These are phyloP conservation scores for Phoenix dactylifera DNA, from an alignment of 176 grass and related monocot genomes.

Conservation along the genomic window DNA sequence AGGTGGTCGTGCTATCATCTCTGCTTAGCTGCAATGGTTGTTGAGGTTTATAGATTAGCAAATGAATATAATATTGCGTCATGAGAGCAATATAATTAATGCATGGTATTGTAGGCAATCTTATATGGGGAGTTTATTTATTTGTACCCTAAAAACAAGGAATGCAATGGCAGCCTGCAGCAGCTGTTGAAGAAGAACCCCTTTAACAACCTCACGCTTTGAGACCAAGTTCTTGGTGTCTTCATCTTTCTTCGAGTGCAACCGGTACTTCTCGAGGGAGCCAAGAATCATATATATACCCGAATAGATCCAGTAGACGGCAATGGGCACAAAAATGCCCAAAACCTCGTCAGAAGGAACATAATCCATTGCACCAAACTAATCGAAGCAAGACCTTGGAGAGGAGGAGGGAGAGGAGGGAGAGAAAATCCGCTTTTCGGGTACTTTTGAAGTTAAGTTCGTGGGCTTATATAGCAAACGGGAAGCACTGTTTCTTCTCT, in stretches of 20 bases:
- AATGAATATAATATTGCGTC: no score
- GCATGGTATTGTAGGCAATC: no score
- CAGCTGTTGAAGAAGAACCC: not conserved
- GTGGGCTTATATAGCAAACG: no score
- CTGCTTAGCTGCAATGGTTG: no score
- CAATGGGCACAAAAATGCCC: not conserved
- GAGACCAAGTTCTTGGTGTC: not conserved
- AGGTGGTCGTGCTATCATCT: no score
- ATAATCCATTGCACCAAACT: not conserved
- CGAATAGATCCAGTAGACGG: not conserved
- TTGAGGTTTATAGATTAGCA: no score
- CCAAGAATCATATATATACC: not conserved
- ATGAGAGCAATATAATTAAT: no score
- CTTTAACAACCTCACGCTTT: not conserved
- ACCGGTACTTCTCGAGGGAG: not conserved
- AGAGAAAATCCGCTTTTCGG: no score
- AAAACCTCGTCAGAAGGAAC: not conserved
- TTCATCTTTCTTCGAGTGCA: not conserved
- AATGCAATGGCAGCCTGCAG: not conserved
- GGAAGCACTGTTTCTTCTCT: no score
- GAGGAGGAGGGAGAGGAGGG: no score
- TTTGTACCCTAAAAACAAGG: not conserved
- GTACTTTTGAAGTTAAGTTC: no score
- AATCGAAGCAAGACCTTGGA: no score
- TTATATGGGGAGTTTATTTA: not conserved